Conservation (phyloP, 2,329 filamentous ascomycete genomes). For the Fusarium haematococcum region DNA sequence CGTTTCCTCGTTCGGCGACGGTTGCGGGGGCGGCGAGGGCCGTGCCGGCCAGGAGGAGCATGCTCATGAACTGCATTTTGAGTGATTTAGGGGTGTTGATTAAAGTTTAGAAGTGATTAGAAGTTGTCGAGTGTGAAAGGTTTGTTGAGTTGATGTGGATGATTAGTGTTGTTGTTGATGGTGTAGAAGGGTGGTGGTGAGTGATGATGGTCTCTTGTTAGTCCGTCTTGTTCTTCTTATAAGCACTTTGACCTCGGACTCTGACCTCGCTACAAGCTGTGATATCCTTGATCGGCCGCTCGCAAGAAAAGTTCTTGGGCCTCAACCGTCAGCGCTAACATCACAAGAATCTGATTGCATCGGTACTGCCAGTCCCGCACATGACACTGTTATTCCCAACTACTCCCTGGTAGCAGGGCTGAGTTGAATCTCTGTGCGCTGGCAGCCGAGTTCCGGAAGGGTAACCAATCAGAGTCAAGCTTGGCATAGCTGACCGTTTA, state of each 20-base stretch:
- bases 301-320: neutral
- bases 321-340: neutral
- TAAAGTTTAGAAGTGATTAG: neutral
- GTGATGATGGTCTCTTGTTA: neutral
- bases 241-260: neutral
- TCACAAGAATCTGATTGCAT: neutral
- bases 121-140: neutral
- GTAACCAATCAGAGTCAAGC: neutral
- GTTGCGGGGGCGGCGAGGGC: neutral
- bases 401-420: neutral
- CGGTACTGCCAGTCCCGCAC: neutral
- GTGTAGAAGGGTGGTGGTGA: neutral
- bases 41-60: slow-evolving; percentile 3
- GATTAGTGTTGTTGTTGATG: neutral
- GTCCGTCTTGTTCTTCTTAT: neutral
- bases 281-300: neutral
- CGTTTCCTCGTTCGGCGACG: neutral
- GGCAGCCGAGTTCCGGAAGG: neutral
- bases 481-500: neutral
- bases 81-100: neutral
- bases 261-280: neutral
- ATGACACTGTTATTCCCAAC: neutral
- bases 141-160: neutral
- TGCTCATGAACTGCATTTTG: slow-evolving; percentile 3
- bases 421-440: neutral